Conservation (phyloP, 177 flowering plant species). For the Vitis hybrid region DNA sequence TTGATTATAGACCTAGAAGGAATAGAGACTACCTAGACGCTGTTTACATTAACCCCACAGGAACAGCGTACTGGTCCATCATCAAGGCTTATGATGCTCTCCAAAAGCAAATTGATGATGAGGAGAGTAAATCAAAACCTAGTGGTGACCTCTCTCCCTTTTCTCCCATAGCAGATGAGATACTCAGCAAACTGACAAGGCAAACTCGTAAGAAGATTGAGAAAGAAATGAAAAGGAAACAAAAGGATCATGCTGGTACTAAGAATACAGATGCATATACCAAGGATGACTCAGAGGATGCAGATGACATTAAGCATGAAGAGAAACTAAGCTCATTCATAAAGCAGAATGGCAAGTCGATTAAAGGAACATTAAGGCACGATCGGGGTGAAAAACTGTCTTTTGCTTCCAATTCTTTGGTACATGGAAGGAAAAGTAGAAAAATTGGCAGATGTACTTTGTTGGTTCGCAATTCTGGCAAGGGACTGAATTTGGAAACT, state of each 20-base stretch:
- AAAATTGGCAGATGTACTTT: constrained; percentile 69
- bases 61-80: constrained; percentile 93
- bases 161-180: constrained; percentile 59
- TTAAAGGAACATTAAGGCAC: constrained; percentile 29
- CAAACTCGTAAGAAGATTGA: constrained; percentile 70
- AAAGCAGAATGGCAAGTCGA: constrained; percentile 39
- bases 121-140: constrained; percentile 28
- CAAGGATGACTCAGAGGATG: constrained; percentile 34
- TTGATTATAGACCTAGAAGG: constrained; percentile 82
- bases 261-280: constrained; percentile 21
- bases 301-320: constrained; percentile 37
- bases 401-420: constrained; percentile 22
- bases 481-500: constrained; percentile 45
- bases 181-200: constrained; percentile 71
- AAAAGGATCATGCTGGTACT: constrained; percentile 26
- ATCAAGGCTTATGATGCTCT: constrained; percentile 91
- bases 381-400: constrained; percentile 16
- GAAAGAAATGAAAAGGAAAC: constrained; percentile 56
- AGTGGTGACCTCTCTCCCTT: constrained; percentile 37
- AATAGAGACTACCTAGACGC: constrained; percentile 83
- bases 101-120: constrained; percentile 59
- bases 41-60: constrained; percentile 75
- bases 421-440: constrained; percentile 56
- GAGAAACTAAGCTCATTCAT: constrained; percentile 37
- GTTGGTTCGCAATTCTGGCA: constrained; percentile 65